Conservation (phyloP, 805 yeast genomes). For the Hanseniaspora thailandica region DNA sequence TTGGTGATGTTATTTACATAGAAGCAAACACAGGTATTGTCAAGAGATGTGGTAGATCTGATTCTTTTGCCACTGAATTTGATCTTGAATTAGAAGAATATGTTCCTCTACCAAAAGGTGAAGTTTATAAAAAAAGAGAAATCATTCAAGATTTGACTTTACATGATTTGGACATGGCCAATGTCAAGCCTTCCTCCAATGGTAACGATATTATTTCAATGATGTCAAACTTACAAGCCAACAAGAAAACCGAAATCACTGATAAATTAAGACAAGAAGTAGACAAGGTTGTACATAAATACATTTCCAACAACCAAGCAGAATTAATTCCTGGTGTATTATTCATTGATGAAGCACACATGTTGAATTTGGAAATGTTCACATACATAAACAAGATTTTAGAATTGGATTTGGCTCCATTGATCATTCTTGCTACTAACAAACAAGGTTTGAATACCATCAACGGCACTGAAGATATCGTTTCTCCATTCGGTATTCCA, state of each 20-base stretch:
- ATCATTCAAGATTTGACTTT: constrained; percentile 94
- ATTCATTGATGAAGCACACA: constrained; percentile 95
- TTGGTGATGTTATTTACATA: constrained; percentile 94
- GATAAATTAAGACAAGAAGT: constrained; percentile 90
- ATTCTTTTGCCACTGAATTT: constrained; percentile 95
- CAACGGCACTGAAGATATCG: constrained; percentile 75
- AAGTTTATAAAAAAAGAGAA: constrained; percentile 94
- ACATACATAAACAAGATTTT: constrained; percentile 88
- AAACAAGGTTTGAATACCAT: constrained; percentile 80
- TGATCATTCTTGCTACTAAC: constrained; percentile 91
- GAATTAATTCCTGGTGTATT: constrained; percentile 95
- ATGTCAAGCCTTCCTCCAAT: constrained; percentile 80
- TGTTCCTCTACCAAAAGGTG: constrained; percentile 97
- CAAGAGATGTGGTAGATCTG: constrained; percentile 94
- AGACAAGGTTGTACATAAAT: constrained; percentile 87
- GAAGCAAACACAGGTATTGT: constrained; percentile 97
- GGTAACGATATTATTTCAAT: constrained; percentile 92
- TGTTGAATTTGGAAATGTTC: constrained; percentile 95
- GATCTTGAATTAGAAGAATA: constrained; percentile 98
- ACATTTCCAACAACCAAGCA: constrained; percentile 96
- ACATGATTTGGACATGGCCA: constrained; percentile 93
- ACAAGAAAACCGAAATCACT: constrained; percentile 91
- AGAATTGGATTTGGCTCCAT: constrained; percentile 84
- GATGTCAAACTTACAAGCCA: constrained; percentile 95
- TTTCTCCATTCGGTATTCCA: constrained; percentile 93